Evolutionary conservation across 345 rosid genomes (phyloP).

Genomic region (Psidium friedrichsthalianum): DNA sequence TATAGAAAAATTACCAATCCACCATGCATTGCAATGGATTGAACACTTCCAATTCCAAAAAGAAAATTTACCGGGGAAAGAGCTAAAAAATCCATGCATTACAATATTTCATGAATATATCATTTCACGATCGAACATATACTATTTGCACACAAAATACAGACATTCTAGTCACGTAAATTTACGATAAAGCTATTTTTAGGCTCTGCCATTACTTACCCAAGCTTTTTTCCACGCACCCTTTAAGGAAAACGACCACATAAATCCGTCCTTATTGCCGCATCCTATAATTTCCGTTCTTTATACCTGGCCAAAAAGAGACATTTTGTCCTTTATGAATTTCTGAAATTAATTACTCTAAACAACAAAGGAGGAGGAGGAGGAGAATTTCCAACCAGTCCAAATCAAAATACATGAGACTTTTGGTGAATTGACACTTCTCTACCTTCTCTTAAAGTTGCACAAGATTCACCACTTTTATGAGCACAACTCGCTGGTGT

Average conservation of each 20-base stretch:
- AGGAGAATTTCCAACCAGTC: not conserved
- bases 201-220: not conserved
- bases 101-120: not conserved
- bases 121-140: not conserved
- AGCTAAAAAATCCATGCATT: not conserved
- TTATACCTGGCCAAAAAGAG: no score
- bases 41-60: not conserved
- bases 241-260: not conserved
- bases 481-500: not conserved
- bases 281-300: not conserved
- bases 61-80: not conserved
- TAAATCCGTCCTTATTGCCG: not conserved
- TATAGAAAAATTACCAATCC: not conserved
- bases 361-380: not conserved
- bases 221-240: not conserved
- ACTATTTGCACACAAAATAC: not conserved
- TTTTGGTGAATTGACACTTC: not conserved
- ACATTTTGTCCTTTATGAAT: not conserved
- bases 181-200: not conserved
- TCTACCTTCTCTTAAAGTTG: not conserved
- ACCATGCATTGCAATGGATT: not conserved
- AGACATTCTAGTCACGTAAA: not conserved
- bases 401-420: not conserved
- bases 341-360: not conserved
- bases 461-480: not conserved